Evolutionary conservation across 2,329 filamentous ascomycete genomes (phyloP).

Genomic region (Ceratocystis cubensis): DNA sequence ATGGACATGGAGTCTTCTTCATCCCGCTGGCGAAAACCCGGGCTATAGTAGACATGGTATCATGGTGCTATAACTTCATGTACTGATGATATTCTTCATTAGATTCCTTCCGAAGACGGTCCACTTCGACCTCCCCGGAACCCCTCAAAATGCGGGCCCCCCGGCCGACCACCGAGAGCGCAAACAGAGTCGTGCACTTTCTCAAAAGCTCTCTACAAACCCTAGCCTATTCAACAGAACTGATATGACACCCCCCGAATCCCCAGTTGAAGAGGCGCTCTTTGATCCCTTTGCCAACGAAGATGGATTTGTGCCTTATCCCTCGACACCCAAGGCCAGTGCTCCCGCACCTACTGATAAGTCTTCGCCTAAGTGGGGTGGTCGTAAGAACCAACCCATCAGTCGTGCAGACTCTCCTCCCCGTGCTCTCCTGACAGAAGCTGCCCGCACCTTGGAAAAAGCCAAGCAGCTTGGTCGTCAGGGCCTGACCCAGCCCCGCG

Average conservation of each 20-base stretch:
- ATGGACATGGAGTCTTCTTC: not conserved
- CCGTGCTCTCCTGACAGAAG: conserved; percentile 62
- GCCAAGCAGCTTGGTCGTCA: conserved; percentile 41
- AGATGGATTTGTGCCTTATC: conserved; percentile 46
- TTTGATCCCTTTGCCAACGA: conserved; percentile 45
- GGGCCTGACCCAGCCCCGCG: conserved; percentile 44
- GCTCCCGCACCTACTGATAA: conserved; percentile 58
- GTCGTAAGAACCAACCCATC: conserved; percentile 61
- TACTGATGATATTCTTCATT: conserved; percentile 12
- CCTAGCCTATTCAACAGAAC: conserved; percentile 42
- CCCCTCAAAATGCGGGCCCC: conserved; percentile 32
- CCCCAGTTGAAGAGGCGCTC: conserved; percentile 37
- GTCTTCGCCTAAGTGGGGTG: conserved; percentile 65
- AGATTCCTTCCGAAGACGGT: conserved; percentile 90
- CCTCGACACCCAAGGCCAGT: conserved; percentile 26
- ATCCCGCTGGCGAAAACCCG: not conserved
- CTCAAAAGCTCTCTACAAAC: conserved; percentile 28
- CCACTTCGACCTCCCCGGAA: conserved; percentile 62
- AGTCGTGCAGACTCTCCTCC: conserved; percentile 63
- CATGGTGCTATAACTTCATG: not conserved
- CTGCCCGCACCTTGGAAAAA: conserved; percentile 45
- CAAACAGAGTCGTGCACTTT: conserved; percentile 25
- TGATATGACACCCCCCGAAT: conserved; percentile 44
- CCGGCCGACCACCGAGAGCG: conserved; percentile 25
- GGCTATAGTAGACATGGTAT: not conserved